Conservation (phyloP, 1,284 basidiomycete genomes). For the Pseudozyma hubeiensis region DNA sequence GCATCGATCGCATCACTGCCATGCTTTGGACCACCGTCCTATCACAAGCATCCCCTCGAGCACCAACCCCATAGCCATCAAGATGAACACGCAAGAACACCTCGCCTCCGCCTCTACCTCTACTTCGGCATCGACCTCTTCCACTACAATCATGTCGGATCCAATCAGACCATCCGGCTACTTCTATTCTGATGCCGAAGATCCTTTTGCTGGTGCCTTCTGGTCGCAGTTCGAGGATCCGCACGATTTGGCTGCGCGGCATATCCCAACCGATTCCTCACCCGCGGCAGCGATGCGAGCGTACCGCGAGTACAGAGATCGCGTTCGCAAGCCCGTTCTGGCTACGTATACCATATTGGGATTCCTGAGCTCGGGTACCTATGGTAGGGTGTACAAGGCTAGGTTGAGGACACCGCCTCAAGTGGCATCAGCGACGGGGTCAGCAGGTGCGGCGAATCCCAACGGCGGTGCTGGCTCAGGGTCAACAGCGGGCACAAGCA, state of each 20-base stretch:
- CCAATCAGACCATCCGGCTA: constrained; percentile 19
- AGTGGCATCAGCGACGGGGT: not conserved
- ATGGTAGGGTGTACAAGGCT: constrained; percentile 97
- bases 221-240: constrained; percentile 46
- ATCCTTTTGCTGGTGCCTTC: constrained; percentile 36
- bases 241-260: constrained; percentile 35
- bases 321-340: constrained; percentile 53
- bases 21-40: too few relatives aligned
- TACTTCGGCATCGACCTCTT: not conserved
- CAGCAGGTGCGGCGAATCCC: not conserved
- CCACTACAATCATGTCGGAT: not conserved
- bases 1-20: too few relatives aligned
- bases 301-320: constrained; percentile 60
- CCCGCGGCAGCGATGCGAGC: constrained; percentile 57
- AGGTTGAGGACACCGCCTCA: constrained; percentile 69
- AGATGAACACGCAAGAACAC: constrained; percentile 1
- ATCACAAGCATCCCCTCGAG: not conserved
- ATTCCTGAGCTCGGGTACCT: constrained; percentile 97
- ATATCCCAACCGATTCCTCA: constrained; percentile 35
- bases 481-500: not conserved
- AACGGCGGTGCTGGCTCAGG: constrained; percentile 3
- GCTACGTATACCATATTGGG: constrained; percentile 84
- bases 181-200: constrained; percentile 31
- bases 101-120: not conserved
- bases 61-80: not conserved